Evolutionary conservation across 306 rosid species (phyloP), one percentile per base, ranked within the genome.

Genomic region (Styphnolobium japonicum): DNA sequence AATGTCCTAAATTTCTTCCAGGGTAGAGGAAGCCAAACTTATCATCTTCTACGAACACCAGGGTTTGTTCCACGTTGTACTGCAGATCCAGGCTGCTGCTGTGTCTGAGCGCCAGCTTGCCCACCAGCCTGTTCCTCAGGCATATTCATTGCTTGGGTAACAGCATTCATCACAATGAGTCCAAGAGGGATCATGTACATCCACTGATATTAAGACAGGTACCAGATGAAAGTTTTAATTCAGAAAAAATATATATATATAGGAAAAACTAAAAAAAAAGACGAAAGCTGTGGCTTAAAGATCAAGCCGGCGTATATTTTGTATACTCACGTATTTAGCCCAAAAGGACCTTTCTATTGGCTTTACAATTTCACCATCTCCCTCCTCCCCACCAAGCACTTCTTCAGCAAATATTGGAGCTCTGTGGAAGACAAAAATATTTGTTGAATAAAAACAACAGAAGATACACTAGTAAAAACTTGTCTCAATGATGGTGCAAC

Each of bases 171-270:
- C 71, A 95, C 86, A 27, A 95, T 91, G 71, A 95, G 89, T 85
- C 98, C 98, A 8, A 95, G 98, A 23, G 98, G 98, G 55, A 95
- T 92, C 84, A 86, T 21, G 78, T 95, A 95, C 98, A 95, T 95
- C 98, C 98, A 95, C 98, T 95, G 90, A 40, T 52, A 81, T 51
- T 65, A 12, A 58, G 70, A 76, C 39, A 77, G 58, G 42, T 63
- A 48, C 71, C 78, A 19, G 23, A 67, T 25, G 60, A 64, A 52
- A 51, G 33, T 19, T 23, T 76, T 10, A 67, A 36, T 67, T 66
- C 40, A 43, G 65, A 66, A 53, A 62, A 66, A 21, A 36, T 16
- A 66, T 22, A 19, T 46, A 34, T 9, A 51, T 36, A 61, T 63
- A 29, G 11, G 2, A 16, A 43, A 18, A 19, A 62, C 10, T 3